Conservation (phyloP, 140 eudicot genomes). For the Artemisia princeps region DNA sequence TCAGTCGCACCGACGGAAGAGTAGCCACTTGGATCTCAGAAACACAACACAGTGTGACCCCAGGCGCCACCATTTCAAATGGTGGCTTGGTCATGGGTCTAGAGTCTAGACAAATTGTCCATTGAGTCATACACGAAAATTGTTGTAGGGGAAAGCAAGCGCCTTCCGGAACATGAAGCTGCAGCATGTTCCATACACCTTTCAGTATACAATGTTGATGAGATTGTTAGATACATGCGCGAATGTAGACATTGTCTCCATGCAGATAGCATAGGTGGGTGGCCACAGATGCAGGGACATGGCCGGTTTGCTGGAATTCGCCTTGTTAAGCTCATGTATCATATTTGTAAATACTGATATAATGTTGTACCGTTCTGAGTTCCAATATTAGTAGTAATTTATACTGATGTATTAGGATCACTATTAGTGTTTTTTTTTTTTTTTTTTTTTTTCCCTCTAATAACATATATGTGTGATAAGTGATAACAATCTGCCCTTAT, state of each 20-base stretch:
- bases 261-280: constrained; percentile 67
- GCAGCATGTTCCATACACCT: constrained; percentile 68
- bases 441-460: too few species aligned
- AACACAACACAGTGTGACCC: constrained; percentile 22
- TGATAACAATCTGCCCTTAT: too few species aligned
- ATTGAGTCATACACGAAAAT: constrained; percentile 67
- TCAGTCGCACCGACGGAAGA: constrained; percentile 24
- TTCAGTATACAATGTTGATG: constrained; percentile 52
- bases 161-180: constrained; percentile 59
- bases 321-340: constrained; percentile 42
- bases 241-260: constrained; percentile 82
- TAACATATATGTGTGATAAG: too few species aligned
- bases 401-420: too few species aligned
- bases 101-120: constrained; percentile 61
- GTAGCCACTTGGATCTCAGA: constrained; percentile 15
- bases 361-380: constrained; percentile 9
- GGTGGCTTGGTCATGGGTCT: constrained; percentile 38
- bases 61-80: constrained; percentile 23
- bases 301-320: constrained; percentile 69
- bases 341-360: not conserved
- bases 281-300: constrained; percentile 59
- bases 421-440: too few species aligned
- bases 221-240: constrained; percentile 56
- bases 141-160: constrained; percentile 65
- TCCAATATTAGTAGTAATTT: not conserved